Conservation (phyloP, 1,139 yeast species). For the Pichia sp. region DNA sequence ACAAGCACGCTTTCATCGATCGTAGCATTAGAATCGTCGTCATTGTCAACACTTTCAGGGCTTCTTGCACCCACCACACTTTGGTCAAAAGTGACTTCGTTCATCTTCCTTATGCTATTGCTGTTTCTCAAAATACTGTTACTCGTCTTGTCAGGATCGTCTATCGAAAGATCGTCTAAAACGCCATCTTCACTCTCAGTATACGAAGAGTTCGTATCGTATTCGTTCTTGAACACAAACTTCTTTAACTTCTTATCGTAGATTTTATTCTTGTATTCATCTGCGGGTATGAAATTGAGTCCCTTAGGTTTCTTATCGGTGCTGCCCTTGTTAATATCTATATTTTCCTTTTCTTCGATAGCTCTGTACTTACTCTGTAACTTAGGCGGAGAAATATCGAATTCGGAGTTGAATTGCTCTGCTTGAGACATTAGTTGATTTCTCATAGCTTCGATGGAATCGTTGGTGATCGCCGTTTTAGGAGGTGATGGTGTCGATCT, state of each 20-base stretch:
- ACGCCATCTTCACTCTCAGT: slow-evolving; percentile 1
- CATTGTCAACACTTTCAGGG: neutral
- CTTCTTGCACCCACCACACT: neutral
- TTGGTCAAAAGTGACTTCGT: slow-evolving; percentile 1
- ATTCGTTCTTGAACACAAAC: slow-evolving; percentile 25
- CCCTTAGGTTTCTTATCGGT: slow-evolving; percentile 18
- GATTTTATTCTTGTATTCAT: slow-evolving; percentile 30
- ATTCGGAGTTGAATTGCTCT: slow-evolving; percentile 7
- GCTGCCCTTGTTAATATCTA: neutral
- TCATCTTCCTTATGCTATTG: neutral
- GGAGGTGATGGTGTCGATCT: too few relatives aligned
- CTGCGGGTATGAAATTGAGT: slow-evolving; percentile 32
- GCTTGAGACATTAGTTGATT: slow-evolving; percentile 7
- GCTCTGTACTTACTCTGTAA: slow-evolving; percentile 6
- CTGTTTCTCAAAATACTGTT: slow-evolving; percentile 2
- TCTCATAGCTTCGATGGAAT: slow-evolving; percentile 2
- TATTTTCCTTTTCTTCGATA: neutral
- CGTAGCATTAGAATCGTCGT: slow-evolving; percentile 10
- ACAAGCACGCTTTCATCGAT: slow-evolving; percentile 9
- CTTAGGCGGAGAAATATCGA: slow-evolving; percentile 12
- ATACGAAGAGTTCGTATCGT: slow-evolving; percentile 5
- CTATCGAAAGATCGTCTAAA: slow-evolving; percentile 4
- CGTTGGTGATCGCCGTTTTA: neutral
- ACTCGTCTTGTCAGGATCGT: slow-evolving; percentile 5
- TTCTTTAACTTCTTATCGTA: slow-evolving; percentile 29